Base-by-base conservation (phyloP, 1,284 basidiomycete species). In the Macrocystidia cucumis region DNA sequence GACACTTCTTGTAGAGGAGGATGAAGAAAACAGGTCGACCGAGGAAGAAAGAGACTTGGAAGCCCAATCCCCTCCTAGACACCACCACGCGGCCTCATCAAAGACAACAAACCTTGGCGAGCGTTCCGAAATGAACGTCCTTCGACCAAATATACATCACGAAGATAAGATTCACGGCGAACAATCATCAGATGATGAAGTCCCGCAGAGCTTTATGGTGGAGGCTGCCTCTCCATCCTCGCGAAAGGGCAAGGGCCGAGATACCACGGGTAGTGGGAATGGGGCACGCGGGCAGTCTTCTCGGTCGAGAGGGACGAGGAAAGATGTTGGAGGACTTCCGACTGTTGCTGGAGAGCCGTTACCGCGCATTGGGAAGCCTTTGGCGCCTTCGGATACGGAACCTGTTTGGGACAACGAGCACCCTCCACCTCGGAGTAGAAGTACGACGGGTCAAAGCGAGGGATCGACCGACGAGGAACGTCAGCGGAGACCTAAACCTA, bases 201-300 rank as follows among this genome's bases (percentile, higher is more conserved):
- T 84, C 3, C 87, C 86, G 0, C 77, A 81, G 52, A 84, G 81
- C 51, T 80, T 89, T 47, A 81, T 87, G 74, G 79, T 89, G 44
- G 86, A 89, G 55, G 71, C 78, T 13, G 51, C 62, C 43, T 53
- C 65, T 14, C 52, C 55, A 34, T 42, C 50, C 26, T 35, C 42
- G 31, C 45, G 54, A 9, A 47, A 46, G 32, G 45, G 44, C 20
- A 47, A 47, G 35, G 32, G 21, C 2, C 37, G 28, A 28, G 45
- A 27, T 8, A 28, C 37, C 40, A 29, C 49, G 32, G 29, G 29
- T 19, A 23, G 36, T 44, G 47, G 44, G 23, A 24, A 28, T 17
- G 36, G 35, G 34, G 43, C 50, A 24, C 51, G 62, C 29, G 48
- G 56, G n/a, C 67, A 66, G 37, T 62, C 71, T 3, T 50, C 74